These are phyloP conservation scores for Penicillium argentinense DNA, from an alignment of 495 filamentous ascomycete genomes.

Conservation along the genomic window DNA sequence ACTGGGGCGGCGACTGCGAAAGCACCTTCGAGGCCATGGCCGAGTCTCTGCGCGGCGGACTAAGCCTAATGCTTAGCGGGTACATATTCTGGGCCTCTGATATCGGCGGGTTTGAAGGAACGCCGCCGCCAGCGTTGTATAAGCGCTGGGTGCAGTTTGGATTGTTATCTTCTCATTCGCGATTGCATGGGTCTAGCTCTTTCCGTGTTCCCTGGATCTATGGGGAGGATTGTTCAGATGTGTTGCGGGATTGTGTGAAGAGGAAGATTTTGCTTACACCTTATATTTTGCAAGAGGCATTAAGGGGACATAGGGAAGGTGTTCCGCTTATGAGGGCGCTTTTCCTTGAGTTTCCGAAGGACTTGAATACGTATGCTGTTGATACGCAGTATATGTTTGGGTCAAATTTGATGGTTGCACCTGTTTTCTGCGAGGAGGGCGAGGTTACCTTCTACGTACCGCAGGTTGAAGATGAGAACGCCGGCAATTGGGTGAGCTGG, in stretches of 20 bases:
- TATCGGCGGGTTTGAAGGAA: conserved; percentile 74
- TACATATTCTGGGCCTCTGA: conserved; percentile 71
- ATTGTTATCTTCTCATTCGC: conserved; percentile 64
- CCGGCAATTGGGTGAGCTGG: conserved; percentile 54
- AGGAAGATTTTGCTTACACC: conserved; percentile 64
- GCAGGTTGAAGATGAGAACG: conserved; percentile 24
- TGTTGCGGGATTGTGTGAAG: conserved; percentile 57
- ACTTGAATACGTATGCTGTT: conserved; percentile 60
- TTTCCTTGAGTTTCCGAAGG: conserved; percentile 65
- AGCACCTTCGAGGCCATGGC: conserved; percentile 72
- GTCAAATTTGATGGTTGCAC: conserved; percentile 55
- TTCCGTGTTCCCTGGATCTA: conserved; percentile 75
- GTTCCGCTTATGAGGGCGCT: conserved; percentile 59
- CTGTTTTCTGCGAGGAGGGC: conserved; percentile 59
- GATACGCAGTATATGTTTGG: conserved; percentile 70
- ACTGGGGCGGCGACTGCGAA: conserved; percentile 70
- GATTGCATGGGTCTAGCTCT: conserved; percentile 63
- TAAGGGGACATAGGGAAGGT: conserved; percentile 42
- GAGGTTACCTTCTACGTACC: conserved; percentile 65
- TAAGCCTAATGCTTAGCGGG: conserved; percentile 63
- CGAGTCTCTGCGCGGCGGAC: conserved; percentile 68
- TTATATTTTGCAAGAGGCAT: conserved; percentile 58
- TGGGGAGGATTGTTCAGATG: conserved; percentile 59
- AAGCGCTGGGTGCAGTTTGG: conserved; percentile 78
- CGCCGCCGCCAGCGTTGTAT: conserved; percentile 65